Conservation (phyloP, 2,329 filamentous ascomycete genomes). For the Colletotrichum brevisporum region DNA sequence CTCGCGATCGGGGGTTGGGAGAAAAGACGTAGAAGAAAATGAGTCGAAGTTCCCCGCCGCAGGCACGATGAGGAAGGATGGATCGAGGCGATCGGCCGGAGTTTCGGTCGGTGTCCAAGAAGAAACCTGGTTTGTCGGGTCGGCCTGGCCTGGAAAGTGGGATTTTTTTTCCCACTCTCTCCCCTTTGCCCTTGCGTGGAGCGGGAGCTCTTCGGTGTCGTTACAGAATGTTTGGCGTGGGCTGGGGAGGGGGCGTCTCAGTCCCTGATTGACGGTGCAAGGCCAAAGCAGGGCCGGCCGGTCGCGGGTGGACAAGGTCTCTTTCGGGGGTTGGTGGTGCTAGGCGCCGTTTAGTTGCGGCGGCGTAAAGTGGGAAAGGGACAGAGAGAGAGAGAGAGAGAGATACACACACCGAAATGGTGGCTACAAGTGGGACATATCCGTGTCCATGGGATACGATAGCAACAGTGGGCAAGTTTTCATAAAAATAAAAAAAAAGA, state of each 20-base stretch:
- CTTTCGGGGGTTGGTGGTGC: slow-evolving; percentile 2
- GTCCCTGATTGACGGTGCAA: slow-evolving; percentile 33
- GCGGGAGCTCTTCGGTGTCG: slow-evolving; percentile 40
- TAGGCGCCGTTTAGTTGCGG: not conserved
- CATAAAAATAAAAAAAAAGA: too few relatives aligned
- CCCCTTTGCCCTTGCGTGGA: slow-evolving; percentile 38
- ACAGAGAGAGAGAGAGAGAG: too few relatives aligned
- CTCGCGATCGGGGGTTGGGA: slow-evolving; percentile 11
- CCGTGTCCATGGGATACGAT: slow-evolving; percentile 15
- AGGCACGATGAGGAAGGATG: slow-evolving; percentile 28
- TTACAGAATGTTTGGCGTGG: slow-evolving; percentile 40
- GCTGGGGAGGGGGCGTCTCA: slow-evolving; percentile 36
- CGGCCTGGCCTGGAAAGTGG: slow-evolving; percentile 33
- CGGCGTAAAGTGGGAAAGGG: too few relatives aligned
- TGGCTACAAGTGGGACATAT: slow-evolving; percentile 19
- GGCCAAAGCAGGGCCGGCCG: slow-evolving; percentile 31
- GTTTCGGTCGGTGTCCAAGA: slow-evolving; percentile 33
- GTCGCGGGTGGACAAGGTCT: slow-evolving; percentile 25
- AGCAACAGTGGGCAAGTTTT: too few relatives aligned
- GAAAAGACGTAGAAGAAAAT: slow-evolving; percentile 29
- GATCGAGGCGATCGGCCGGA: slow-evolving; percentile 38
- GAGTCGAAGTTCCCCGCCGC: slow-evolving; percentile 38
- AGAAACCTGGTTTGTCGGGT: slow-evolving; percentile 8
- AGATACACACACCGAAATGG: too few relatives aligned
- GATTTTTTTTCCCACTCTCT: slow-evolving; percentile 10